Conservation (phyloP, 169 alveolate genomes). For the Plasmodium falciparum region DNA sequence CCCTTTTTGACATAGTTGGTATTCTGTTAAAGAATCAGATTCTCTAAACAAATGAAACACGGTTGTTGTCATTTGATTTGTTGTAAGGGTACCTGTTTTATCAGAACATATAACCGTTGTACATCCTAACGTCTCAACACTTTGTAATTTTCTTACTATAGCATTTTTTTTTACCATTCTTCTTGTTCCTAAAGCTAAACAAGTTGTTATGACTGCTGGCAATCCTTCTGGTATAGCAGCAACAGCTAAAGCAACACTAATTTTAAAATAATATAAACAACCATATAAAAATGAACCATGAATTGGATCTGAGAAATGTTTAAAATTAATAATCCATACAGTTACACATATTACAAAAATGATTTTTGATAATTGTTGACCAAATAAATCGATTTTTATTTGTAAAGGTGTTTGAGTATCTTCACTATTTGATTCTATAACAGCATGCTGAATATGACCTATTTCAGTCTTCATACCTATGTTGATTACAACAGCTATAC, state of each 20-base stretch:
- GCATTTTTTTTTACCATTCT: constrained; percentile 97
- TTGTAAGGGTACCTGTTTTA: constrained; percentile 99
- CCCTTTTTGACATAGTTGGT: constrained; percentile 71
- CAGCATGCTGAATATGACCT: constrained; percentile 97
- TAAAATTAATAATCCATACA: constrained; percentile 97
- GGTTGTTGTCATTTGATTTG: constrained; percentile 96
- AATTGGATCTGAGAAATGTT: constrained; percentile 97
- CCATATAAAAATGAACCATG: constrained; percentile 97
- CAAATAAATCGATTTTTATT: constrained; percentile 96
- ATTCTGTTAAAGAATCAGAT: constrained; percentile 28
- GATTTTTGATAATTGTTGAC: constrained; percentile 94
- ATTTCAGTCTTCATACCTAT: constrained; percentile 99
- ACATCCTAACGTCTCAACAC: constrained; percentile 99
- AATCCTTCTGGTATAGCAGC: constrained; percentile 99
- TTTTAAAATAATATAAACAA: constrained; percentile 96
- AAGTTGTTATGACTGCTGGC: constrained; percentile 99
- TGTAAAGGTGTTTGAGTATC: constrained; percentile 97
- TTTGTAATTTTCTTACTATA: constrained; percentile 96
- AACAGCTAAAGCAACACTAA: constrained; percentile 99
- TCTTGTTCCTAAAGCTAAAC: constrained; percentile 98
- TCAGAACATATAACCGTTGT: constrained; percentile 99
- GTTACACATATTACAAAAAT: constrained; percentile 93
- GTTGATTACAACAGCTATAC: constrained; percentile 94
- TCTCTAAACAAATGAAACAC: constrained; percentile 79
- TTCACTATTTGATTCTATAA: constrained; percentile 94